Conservation (phyloP, 140 eudicot genomes). For the Anethum foeniculum region DNA sequence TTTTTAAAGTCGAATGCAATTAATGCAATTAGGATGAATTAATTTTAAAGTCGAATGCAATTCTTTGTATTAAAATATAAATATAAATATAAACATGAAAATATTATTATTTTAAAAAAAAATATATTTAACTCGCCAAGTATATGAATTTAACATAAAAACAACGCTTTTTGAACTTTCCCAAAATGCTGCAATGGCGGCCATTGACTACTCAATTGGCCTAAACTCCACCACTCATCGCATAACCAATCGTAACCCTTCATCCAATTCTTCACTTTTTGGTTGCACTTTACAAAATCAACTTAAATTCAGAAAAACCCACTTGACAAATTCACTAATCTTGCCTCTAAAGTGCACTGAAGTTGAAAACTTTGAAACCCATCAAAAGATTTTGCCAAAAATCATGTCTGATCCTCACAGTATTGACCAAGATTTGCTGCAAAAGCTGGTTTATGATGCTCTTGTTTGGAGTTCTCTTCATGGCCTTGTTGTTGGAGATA, state of each 20-base stretch:
- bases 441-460: slow-evolving; percentile 64
- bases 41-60: too few relatives aligned
- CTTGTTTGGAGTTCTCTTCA: slow-evolving; percentile 82
- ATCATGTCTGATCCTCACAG: slow-evolving; percentile 57
- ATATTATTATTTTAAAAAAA: too few relatives aligned
- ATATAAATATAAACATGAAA: too few relatives aligned
- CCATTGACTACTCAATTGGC: background rate
- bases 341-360: slow-evolving; percentile 14
- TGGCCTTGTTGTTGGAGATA: slow-evolving; percentile 86
- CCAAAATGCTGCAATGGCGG: slow-evolving; percentile 7
- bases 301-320: slow-evolving; percentile 18
- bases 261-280: background rate
- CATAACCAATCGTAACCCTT: background rate
- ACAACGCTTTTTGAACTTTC: background rate
- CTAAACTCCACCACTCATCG: slow-evolving; percentile 1
- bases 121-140: too few relatives aligned
- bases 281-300: slow-evolving; percentile 17
- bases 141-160: background rate
- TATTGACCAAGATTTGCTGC: slow-evolving; percentile 40
- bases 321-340: slow-evolving; percentile 7
- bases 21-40: too few relatives aligned
- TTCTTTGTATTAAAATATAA: too few relatives aligned
- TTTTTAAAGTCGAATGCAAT: too few relatives aligned
- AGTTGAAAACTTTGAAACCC: slow-evolving; percentile 21
- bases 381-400: slow-evolving; percentile 7